Conservation (phyloP, 371 early-diverging fungal species). For the Fennellomyces sp. region DNA sequence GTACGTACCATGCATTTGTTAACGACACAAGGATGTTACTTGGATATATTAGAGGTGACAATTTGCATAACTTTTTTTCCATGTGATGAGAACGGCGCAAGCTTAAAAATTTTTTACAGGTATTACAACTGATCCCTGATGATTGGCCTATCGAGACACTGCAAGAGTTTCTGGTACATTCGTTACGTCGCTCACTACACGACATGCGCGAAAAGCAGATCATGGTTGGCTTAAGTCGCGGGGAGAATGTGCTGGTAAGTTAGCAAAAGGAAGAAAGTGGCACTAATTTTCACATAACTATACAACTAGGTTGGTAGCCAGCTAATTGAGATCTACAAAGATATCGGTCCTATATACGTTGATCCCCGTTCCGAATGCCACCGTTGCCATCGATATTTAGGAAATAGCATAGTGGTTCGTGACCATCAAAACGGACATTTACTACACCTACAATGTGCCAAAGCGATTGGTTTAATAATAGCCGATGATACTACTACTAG, state of each 20-base stretch:
- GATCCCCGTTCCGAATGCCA: slow-evolving; percentile 50
- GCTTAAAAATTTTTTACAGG: slow-evolving; percentile 34
- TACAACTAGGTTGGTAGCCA: slow-evolving; percentile 38
- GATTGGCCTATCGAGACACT: slow-evolving; percentile 67
- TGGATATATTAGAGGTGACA: slow-evolving; percentile 67
- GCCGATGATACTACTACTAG: slow-evolving; percentile 1
- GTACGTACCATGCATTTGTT: slow-evolving; percentile 56
- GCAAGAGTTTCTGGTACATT: slow-evolving; percentile 55
- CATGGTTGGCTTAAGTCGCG: slow-evolving; percentile 57
- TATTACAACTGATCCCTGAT: slow-evolving; percentile 61
- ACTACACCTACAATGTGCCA: slow-evolving; percentile 62
- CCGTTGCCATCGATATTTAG: slow-evolving; percentile 52
- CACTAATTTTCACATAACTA: not conserved
- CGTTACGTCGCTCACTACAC: slow-evolving; percentile 56
- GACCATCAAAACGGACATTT: slow-evolving; percentile 45
- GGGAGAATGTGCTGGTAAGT: slow-evolving; percentile 64
- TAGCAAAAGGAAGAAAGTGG: not conserved
- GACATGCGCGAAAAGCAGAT: slow-evolving; percentile 59
- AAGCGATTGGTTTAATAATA: slow-evolving; percentile 23
- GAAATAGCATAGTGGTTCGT: slow-evolving; percentile 55
- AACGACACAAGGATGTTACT: slow-evolving; percentile 63
- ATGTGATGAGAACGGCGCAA: not conserved
- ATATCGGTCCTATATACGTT: slow-evolving; percentile 48
- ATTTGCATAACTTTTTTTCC: not conserved
- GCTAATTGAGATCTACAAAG: slow-evolving; percentile 46